phyloP scores from a whole-genome alignment of 371 early-diverging fungal species.

The Rhizopus delemar region DNA sequence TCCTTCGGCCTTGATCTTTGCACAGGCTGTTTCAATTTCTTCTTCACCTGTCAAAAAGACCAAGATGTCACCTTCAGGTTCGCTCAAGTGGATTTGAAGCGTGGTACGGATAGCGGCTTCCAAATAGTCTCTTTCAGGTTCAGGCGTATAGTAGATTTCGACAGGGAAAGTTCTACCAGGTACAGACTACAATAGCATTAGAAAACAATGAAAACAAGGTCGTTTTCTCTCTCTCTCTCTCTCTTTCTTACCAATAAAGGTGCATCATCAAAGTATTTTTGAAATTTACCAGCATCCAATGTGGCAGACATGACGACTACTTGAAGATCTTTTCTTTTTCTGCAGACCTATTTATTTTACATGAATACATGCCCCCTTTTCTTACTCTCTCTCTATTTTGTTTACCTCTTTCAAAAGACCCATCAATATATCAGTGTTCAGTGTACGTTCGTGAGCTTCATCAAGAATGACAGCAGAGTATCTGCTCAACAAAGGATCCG shows the following conservation, averaged over 20 bases:
- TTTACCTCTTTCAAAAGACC: conserved; percentile 21
- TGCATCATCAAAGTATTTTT: conserved; percentile 63
- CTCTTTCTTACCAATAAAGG: conserved; percentile 38
- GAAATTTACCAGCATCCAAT: conserved; percentile 66
- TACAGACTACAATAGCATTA: conserved; percentile 31
- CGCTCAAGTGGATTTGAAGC: conserved; percentile 82
- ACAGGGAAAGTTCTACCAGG: conserved; percentile 92
- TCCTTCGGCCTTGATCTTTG: conserved; percentile 68
- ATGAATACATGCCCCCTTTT: not conserved
- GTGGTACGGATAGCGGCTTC: conserved; percentile 84
- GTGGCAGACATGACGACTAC: conserved; percentile 85
- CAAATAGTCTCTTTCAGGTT: conserved; percentile 86
- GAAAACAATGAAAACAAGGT: too few relatives aligned
- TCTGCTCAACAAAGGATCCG: conserved; percentile 54
- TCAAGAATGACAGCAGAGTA: conserved; percentile 74
- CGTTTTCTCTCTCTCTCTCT: not conserved
- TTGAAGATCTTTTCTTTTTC: conserved; percentile 53
- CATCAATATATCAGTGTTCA: conserved; percentile 44
- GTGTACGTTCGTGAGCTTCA: conserved; percentile 75
- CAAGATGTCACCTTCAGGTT: conserved; percentile 88
- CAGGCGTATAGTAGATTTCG: conserved; percentile 86
- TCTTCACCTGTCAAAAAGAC: conserved; percentile 93
- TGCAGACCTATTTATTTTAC: conserved; percentile 39
- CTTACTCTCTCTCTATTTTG: too few relatives aligned
- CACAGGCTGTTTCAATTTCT: conserved; percentile 89